Conservation (phyloP, 2,329 filamentous ascomycete species). For the Cercospora sp. region DNA sequence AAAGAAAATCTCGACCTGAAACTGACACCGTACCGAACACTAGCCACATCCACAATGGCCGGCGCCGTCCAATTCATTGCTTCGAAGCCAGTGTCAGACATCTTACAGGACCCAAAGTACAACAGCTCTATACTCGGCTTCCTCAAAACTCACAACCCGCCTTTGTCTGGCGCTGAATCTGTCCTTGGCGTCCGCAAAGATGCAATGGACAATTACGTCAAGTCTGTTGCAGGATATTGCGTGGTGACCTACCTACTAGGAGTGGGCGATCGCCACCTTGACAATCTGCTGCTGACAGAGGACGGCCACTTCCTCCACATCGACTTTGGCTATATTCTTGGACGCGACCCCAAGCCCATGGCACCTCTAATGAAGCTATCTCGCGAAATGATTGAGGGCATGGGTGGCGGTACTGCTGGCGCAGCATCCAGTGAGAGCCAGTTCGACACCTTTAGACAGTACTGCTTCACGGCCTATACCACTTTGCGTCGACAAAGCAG, state of each 20-base stretch:
- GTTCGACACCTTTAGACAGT: constrained; percentile 88
- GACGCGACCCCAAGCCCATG: constrained; percentile 95
- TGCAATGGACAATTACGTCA: constrained; percentile 90
- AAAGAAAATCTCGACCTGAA: constrained; percentile 97
- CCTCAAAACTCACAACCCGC: constrained; percentile 84
- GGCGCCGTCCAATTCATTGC: constrained; percentile 93
- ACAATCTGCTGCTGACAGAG: constrained; percentile 88
- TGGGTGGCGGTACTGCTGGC: constrained; percentile 68
- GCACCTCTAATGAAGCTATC: constrained; percentile 95
- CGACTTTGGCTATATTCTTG: constrained; percentile 97
- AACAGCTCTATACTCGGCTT: constrained; percentile 77
- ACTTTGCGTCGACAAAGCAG: constrained; percentile 87
- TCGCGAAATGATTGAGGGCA: constrained; percentile 97
- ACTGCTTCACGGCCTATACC: constrained; percentile 92
- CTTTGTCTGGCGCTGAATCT: constrained; percentile 70
- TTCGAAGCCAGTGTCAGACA: constrained; percentile 72
- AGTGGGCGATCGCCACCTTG: constrained; percentile 91
- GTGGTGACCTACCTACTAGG: constrained; percentile 98
- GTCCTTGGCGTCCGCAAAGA: constrained; percentile 87
- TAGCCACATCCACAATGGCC: constrained; percentile 85
- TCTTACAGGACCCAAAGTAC: constrained; percentile 70
- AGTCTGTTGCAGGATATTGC: constrained; percentile 95
- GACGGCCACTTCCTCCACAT: constrained; percentile 97
- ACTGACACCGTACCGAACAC: constrained; percentile 91
- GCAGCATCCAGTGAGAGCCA: constrained; percentile 47